phyloP scores from a whole-genome alignment of 495 filamentous ascomycete genomes.

The Haplographium delicatum region DNA sequence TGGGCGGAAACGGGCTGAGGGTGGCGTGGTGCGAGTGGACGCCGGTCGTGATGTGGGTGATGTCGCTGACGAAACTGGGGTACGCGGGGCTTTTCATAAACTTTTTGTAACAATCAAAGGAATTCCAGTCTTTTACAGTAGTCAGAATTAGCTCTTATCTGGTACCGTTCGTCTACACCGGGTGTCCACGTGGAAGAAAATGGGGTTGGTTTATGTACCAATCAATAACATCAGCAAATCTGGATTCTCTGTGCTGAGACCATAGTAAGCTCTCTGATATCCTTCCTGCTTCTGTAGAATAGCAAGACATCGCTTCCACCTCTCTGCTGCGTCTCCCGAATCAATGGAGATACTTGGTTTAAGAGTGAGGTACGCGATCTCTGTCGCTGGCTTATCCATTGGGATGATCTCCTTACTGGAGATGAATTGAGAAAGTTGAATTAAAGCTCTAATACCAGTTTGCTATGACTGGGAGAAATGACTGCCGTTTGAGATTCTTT shows the following conservation, averaged over 20 bases:
- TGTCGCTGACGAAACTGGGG: neutral
- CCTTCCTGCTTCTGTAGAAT: neutral
- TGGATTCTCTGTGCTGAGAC: neutral
- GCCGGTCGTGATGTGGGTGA: neutral
- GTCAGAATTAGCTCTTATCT: neutral
- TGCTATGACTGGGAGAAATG: too few relatives aligned
- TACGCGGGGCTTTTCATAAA: neutral
- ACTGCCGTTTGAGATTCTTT: too few relatives aligned
- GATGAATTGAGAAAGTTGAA: too few relatives aligned
- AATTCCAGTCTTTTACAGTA: neutral
- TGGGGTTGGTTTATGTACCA: neutral
- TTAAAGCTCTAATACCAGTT: too few relatives aligned
- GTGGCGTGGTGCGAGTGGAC: neutral
- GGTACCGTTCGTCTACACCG: too few relatives aligned
- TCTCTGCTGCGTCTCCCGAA: neutral
- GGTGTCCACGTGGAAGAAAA: neutral
- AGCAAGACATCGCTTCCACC: neutral
- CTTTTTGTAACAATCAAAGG: neutral
- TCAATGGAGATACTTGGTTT: neutral
- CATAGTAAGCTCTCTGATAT: neutral
- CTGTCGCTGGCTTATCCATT: neutral
- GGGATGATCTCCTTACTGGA: too few relatives aligned
- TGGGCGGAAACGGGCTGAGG: neutral
- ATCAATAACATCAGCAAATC: neutral
- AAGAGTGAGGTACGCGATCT: neutral